Base-by-base conservation (phyloP, 2,329 filamentous ascomycete genomes). In the Microthyrium microscopicum region DNA sequence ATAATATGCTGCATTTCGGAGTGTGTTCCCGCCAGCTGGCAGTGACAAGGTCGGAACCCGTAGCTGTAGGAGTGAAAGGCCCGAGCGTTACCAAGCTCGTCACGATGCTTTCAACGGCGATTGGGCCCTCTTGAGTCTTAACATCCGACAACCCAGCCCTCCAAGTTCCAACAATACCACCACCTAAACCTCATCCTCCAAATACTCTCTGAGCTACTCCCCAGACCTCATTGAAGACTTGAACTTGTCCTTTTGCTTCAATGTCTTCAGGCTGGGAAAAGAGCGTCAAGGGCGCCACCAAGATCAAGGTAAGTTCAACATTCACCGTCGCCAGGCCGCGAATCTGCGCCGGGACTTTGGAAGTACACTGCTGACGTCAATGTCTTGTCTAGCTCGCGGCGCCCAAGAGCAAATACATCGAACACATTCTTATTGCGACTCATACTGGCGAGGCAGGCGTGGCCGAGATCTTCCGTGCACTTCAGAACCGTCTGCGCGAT, bases 391-490 rank as follows among this genome's bases (percentile, higher is more conserved):
- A 91, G 82, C 79, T 85, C 58, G 89, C 89, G 44, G 82, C 89
- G 41, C 89, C 89, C 33, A 98, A 98, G 63, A 89, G 87, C 36
- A 98, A 98, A 61, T 98, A 95, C 62, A 91, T 98, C 62, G 89
- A 98, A 57, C 84, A 94, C 53, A 94, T 98, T 51, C 70, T 98
- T 37, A 70, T 94, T 44, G 87, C 89, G 41, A 98, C 89, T 24
- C 83, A 94, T 58, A 78, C 84, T 16, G 89, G 85, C 45, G 89
- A 98, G 58, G 80, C 82, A 34, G 89, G 87, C 44, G 83, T 98
- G 39, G 87, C 77, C 39, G 89, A 98, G 60, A 81, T 98, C 50
- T 95, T 98, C 55, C 77, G 89, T 40, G 82, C 84, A 26, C 64
- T 98, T 35, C 84, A 91, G 52, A 73, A 83, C 53, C 74, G 89